Conservation (phyloP, 1,284 basidiomycete genomes). For the Pseudozyma sp. region DNA sequence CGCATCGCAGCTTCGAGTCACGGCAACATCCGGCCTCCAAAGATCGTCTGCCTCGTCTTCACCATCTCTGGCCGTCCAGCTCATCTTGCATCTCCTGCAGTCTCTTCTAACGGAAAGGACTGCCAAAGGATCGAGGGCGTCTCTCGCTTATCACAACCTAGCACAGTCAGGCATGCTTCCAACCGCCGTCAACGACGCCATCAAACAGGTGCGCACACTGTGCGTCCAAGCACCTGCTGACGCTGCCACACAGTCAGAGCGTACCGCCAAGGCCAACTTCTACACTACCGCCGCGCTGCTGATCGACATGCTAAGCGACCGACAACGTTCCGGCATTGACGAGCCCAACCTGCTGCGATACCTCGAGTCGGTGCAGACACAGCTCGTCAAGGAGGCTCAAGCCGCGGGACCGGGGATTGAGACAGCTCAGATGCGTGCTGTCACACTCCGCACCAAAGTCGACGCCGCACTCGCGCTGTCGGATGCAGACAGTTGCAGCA, state of each 20-base stretch:
- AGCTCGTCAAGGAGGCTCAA: constrained; percentile 42
- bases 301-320: constrained; percentile 45
- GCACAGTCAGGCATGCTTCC: constrained; percentile 45
- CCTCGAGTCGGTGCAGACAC: constrained; percentile 34
- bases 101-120: constrained; percentile 18
- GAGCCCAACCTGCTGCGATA: constrained; percentile 55
- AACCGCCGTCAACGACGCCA: constrained; percentile 29
- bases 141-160: constrained; percentile 25
- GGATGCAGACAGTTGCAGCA: constrained; percentile 17
- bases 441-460: constrained; percentile 22
- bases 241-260: neutral
- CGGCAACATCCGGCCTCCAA: constrained; percentile 4
- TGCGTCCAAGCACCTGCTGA: constrained; percentile 43
- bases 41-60: constrained; percentile 15
- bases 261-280: constrained; percentile 35
- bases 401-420: constrained; percentile 32
- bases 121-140: constrained; percentile 9
- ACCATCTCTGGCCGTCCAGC: constrained; percentile 10
- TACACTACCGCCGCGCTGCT: constrained; percentile 35
- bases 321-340: constrained; percentile 45
- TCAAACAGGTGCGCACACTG: constrained; percentile 36
- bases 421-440: constrained; percentile 43
- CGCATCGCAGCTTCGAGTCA: constrained; percentile 28
- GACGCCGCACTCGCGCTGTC: constrained; percentile 19
- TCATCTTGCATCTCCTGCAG: constrained; percentile 39